A percentile compares a stretch with the other conserved stretches of the same genome.
Conservation (phyloP, 106 monocot genomes). For the Gastrodia elata region DNA sequence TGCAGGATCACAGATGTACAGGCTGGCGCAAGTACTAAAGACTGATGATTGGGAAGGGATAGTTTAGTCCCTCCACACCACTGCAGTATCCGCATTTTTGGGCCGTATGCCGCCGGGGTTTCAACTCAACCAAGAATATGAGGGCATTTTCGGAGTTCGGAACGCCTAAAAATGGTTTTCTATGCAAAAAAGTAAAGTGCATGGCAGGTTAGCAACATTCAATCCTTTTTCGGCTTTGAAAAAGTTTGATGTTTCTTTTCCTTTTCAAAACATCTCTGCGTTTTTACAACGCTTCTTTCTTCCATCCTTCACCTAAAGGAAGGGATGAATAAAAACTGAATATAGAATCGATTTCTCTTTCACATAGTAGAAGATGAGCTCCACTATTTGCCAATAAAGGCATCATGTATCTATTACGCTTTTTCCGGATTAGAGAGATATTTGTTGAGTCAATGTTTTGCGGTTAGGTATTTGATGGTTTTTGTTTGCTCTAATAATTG, state of each 20-base stretch:
- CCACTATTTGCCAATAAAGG: background rate
- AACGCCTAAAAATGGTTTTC: background rate
- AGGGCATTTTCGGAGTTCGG: background rate
- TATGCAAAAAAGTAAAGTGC: background rate
- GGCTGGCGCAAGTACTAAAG: background rate
- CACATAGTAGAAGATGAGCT: background rate
- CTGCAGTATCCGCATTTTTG: background rate
- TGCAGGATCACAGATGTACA: background rate
- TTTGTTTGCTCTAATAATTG: background rate
- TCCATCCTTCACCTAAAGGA: background rate
- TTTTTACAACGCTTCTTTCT: slow-evolving; percentile 3
- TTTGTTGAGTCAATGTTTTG: background rate
- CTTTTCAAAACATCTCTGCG: background rate
- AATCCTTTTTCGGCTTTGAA: too few relatives aligned
- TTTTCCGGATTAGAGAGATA: background rate
- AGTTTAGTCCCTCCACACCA: background rate
- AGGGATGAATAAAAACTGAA: background rate
- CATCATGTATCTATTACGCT: background rate
- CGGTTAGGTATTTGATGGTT: background rate
- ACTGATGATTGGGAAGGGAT: background rate
- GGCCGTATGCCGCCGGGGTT: background rate
- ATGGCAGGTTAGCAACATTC: background rate
- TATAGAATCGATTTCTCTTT: background rate
- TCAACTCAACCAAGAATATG: background rate
- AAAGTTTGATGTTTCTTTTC: background rate